Evolutionary conservation across 139 green algal species (phyloP), one percentile per base, ranked within the genome.

Genomic region (Astrephomene gubernaculifera): DNA sequence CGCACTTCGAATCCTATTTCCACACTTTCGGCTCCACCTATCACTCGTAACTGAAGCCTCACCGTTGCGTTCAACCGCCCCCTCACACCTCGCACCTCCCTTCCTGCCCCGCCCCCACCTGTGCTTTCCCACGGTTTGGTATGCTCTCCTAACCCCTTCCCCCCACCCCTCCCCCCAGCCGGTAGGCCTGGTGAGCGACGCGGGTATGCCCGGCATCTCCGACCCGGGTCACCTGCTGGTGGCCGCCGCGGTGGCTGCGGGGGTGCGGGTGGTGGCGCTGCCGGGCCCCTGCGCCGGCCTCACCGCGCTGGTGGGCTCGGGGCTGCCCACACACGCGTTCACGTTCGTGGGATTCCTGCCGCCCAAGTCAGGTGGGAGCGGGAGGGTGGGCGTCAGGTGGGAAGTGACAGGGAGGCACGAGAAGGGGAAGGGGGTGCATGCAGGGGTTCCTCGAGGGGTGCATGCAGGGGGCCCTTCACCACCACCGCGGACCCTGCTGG

Each of bases 141-240:
- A n/a, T n/a, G n/a, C n/a, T n/a, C n/a, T 19, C 14, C 65, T 45
- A 2, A 9, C 10, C 33, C 65, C 9, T 41, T 22, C 17, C 38
- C 24, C 71, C n/a, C 29, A 31, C 71, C 52, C 73, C 8, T 43
- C 41, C 39, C 31, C 4, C 1, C 84, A 88, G 90, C 24, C 93
- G 17, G 67, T 99, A 12, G 96, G 97, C 25, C 87, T 99, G 25
- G 91, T 99, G 14, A 96, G 88, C 60, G 96, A 99, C 85, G 97
- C 97, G 33, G 95, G 95, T 74, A 97, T 91, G 80, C 96, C 96
- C 9, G 86, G 85, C 49, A 94, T 99, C 52, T 95, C 82, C 70
- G 97, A 99, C 89, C 97, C 97, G n/a, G 97, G 97, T 0, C 73
- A 68, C 10, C 39, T 79, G 29, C 74, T 98, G 4, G 92, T 98